These are phyloP conservation scores for Lactarius hatsudake DNA, from an alignment of 768 basidiomycete species.

Conservation along the genomic window DNA sequence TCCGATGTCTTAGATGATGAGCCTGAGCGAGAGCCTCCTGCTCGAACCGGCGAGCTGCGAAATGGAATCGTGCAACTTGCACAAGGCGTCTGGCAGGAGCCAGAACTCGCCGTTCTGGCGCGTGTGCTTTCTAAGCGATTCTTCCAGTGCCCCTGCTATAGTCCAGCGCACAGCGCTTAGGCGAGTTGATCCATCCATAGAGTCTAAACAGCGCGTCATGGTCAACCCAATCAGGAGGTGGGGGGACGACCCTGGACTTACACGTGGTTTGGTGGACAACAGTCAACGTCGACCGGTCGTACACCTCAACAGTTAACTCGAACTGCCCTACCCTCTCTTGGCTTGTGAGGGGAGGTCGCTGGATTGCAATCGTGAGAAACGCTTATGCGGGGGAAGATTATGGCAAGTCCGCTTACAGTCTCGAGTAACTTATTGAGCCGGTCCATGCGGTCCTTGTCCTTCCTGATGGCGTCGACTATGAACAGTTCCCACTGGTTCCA, in stretches of 20 bases:
- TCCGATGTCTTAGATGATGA: not conserved
- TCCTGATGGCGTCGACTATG: not conserved
- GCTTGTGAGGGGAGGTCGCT: conserved; percentile 10
- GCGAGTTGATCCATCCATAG: conserved; percentile 4
- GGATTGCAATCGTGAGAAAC: not conserved
- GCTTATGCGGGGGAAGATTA: not conserved
- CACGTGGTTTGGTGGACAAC: not conserved
- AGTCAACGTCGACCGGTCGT: not conserved
- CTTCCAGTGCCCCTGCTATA: not conserved
- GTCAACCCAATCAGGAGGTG: not conserved
- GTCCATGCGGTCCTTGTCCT: conserved; percentile 19
- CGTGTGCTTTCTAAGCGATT: not conserved
- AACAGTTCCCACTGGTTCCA: conserved; percentile 12
- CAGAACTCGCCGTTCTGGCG: conserved; percentile 8
- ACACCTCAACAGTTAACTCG: conserved; percentile 4
- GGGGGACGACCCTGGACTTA: not conserved
- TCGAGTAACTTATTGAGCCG: conserved; percentile 9
- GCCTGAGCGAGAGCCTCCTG: not conserved
- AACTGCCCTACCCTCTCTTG: not conserved
- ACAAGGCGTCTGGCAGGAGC: not conserved
- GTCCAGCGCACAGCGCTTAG: conserved; percentile 19
- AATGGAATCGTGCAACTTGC: conserved; percentile 1
- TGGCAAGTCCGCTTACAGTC: not conserved
- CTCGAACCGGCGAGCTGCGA: not conserved
- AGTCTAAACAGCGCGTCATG: not conserved